Percentiles rank a stretch among this genome's conserved stretches.
These are phyloP conservation scores for Caloboletus inedulis DNA, from an alignment of 1,284 basidiomycete genomes.

Conservation along the genomic window DNA sequence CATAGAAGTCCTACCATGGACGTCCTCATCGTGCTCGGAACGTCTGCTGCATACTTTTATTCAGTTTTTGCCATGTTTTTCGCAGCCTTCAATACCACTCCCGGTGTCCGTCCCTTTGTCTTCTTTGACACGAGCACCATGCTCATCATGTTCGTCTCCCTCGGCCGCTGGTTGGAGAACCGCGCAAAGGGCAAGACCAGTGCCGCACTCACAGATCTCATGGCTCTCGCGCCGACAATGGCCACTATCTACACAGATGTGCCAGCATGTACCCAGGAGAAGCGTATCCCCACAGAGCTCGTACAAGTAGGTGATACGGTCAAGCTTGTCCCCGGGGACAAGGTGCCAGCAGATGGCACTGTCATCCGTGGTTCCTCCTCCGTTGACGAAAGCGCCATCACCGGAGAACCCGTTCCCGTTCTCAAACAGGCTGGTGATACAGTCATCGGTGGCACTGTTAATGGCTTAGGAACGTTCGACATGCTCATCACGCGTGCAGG, in stretches of 20 bases:
- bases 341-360: conserved; percentile 93
- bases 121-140: conserved; percentile 99
- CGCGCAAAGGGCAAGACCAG: conserved; percentile 96
- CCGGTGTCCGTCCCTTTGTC: conserved; percentile 76
- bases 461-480: conserved; percentile 93
- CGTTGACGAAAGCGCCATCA: conserved; percentile 96
- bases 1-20: conserved; percentile 95
- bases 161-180: conserved; percentile 96
- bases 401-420: conserved; percentile 92
- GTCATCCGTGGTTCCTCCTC: conserved; percentile 84
- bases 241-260: conserved; percentile 91
- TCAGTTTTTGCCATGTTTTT: conserved; percentile 73
- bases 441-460: conserved; percentile 97
- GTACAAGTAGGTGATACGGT: conserved; percentile 93
- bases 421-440: conserved; percentile 78
- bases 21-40: conserved; percentile 94
- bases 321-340: conserved; percentile 95
- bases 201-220: conserved; percentile 93
- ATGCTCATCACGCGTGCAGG: conserved; percentile 95
- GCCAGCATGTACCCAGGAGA: conserved; percentile 76
- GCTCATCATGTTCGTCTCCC: conserved; percentile 96
- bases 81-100: conserved; percentile 60
- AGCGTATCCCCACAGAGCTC: conserved; percentile 91
- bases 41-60: conserved; percentile 91
- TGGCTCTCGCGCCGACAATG: conserved; percentile 92